Evolutionary conservation across 2,329 filamentous ascomycete genomes (phyloP), one percentile per base, ranked within the genome.

Genomic region (Penicillium hesseltinei): DNA sequence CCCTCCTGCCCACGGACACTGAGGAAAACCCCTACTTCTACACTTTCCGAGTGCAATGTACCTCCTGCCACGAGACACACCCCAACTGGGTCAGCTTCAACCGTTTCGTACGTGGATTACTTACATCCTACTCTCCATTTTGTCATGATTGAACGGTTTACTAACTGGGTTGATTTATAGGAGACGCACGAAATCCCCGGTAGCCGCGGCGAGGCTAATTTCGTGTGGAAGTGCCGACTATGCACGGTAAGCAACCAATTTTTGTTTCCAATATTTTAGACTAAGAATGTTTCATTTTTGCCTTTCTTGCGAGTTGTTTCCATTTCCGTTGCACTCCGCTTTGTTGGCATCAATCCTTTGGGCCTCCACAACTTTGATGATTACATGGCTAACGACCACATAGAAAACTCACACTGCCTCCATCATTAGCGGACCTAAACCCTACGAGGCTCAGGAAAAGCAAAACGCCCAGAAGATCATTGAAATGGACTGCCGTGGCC

Each of bases 151-250:
- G 35, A 49, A 21, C n/a, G 8, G 50, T 11, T 47, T 27, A 44
- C 25, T 27, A 19, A 51, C 45, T 46, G 9, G n/a, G 2, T 55
- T 7, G 15, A 48, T 31, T 10, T 56, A 17, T 61, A 96, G 91
- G 93, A 97, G 72, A 83, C 81, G 69, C 92, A 95, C 71, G 92
- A 97, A 63, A 87, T 97, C 74, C 94, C 91, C 62, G 92, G 92
- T 36, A 97, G 92, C 74, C 85, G 91, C 69, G 94, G 94, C 63
- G 92, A 97, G 76, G 94, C 94, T 60, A 97, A 97, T 76, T 99
- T 99, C 76, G 94, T 99, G n/a, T 99, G 94, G 93, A 92, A 87
- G 75, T 99, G 94, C 83, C 96, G 95, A 77, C 93, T 94, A 73
- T 99, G 94, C 87, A 95, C 94, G 85, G 92, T 94, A 65, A 31